Conservation (phyloP, 225 moss, liverwort and hornwort species). For the Physcomitrium patens region DNA sequence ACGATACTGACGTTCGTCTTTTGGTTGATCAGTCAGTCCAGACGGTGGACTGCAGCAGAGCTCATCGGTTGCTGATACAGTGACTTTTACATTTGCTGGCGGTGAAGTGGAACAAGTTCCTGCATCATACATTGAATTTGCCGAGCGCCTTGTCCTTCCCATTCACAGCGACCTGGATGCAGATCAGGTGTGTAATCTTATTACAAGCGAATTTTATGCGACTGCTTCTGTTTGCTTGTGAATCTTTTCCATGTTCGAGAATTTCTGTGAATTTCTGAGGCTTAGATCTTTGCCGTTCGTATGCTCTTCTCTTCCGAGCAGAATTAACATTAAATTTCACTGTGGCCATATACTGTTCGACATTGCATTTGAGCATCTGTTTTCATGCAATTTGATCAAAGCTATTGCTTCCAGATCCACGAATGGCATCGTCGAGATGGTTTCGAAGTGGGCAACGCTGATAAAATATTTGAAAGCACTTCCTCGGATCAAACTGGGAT, state of each 20-base stretch:
- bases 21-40: slow-evolving; percentile 73
- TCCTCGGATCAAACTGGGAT: slow-evolving; percentile 85
- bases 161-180: slow-evolving; percentile 50
- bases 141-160: slow-evolving; percentile 86
- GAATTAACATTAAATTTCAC: too few relatives aligned
- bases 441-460: slow-evolving; percentile 97
- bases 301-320: neutral
- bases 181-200: slow-evolving; percentile 59
- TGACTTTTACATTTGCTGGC: slow-evolving; percentile 70
- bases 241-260: neutral
- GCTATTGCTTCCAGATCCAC: slow-evolving; percentile 52
- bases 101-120: slow-evolving; percentile 78
- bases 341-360: too few relatives aligned
- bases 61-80: slow-evolving; percentile 88
- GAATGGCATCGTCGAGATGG: slow-evolving; percentile 96
- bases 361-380: neutral
- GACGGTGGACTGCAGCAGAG: slow-evolving; percentile 97
- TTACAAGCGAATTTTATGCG: neutral
- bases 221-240: neutral
- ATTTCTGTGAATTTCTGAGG: neutral
- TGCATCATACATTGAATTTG: slow-evolving; percentile 96
- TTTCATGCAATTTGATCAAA: neutral
- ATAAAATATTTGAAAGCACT: slow-evolving; percentile 98
- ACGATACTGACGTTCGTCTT: slow-evolving; percentile 8
- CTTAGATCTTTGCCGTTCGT: neutral